Evolutionary conservation across 2,329 filamentous ascomycete genomes (phyloP).

Genomic region (Colletotrichum somersetense): DNA sequence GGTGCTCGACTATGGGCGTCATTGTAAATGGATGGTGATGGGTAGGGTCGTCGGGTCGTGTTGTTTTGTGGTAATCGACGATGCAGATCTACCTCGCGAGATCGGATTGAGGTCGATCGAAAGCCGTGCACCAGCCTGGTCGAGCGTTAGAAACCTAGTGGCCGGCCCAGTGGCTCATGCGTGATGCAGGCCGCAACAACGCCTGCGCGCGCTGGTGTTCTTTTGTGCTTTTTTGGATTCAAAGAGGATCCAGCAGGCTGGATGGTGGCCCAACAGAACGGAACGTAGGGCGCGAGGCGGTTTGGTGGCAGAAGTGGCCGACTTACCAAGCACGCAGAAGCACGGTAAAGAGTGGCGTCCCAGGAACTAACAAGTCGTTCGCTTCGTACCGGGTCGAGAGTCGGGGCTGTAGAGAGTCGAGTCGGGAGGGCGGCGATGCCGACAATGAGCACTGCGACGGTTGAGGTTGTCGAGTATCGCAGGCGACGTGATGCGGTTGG

Average conservation of each 20-base stretch:
- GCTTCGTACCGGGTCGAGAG: not conserved
- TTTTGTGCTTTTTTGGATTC: not conserved
- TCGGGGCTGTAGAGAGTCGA: not conserved
- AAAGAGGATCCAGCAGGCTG: slow-evolving; percentile 1
- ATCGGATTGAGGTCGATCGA: not conserved
- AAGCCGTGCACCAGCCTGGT: slow-evolving; percentile 16
- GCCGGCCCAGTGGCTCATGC: not conserved
- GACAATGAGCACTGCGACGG: slow-evolving; percentile 17
- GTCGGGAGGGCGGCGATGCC: not conserved
- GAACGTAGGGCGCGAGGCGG: slow-evolving; percentile 20
- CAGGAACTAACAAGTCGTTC: not conserved
- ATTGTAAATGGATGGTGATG: not conserved
- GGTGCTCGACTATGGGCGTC: not conserved
- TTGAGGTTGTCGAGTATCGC: slow-evolving; percentile 21
- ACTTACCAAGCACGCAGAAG: slow-evolving; percentile 10
- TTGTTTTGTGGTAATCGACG: not conserved
- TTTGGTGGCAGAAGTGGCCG: not conserved
- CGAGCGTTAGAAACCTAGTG: slow-evolving; percentile 12
- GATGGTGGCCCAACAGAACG: slow-evolving; percentile 9
- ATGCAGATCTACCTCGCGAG: not conserved
- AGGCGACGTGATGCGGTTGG: slow-evolving; percentile 17
- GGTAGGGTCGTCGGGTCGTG: not conserved
- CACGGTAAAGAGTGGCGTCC: not conserved
- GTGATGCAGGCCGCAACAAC: not conserved
- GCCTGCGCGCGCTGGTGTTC: not conserved